Evolutionary conservation across 495 filamentous ascomycete species (phyloP).

Genomic region (Haplographium delicatum): DNA sequence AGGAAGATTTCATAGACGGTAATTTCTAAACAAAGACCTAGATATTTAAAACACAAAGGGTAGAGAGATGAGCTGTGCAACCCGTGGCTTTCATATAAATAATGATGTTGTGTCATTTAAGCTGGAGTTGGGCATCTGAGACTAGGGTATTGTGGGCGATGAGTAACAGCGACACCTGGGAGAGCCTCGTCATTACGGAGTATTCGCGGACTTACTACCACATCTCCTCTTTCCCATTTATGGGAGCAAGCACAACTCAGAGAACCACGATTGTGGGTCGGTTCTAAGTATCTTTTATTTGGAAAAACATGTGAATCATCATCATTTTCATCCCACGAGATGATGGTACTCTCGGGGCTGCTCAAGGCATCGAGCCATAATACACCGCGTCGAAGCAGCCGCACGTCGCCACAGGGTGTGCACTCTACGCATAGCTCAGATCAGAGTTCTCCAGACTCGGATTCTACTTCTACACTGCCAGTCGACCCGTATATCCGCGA

Average conservation of each 20-base stretch:
- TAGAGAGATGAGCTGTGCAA: no score
- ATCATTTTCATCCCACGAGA: slow-evolving; percentile 14
- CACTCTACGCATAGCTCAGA: slow-evolving; percentile 3
- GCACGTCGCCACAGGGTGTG: slow-evolving; percentile 4
- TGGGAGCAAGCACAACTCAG: not conserved
- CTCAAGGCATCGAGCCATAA: slow-evolving; percentile 19
- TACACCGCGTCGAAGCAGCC: slow-evolving; percentile 10
- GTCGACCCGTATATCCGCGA: slow-evolving; percentile 38
- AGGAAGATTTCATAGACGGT: no score
- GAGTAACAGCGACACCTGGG: no score
- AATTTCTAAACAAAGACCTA: no score
- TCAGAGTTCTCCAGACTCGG: slow-evolving; percentile 13
- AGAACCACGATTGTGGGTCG: not conserved
- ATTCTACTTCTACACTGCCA: slow-evolving; percentile 13
- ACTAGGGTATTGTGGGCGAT: no score
- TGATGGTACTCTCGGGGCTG: slow-evolving; percentile 26
- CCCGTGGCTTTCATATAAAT: no score
- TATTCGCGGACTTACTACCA: no score
- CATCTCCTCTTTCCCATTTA: not conserved
- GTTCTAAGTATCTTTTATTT: not conserved
- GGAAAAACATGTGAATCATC: slow-evolving; percentile 1
- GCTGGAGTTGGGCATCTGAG: no score
- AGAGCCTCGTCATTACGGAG: no score
- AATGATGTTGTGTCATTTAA: no score
- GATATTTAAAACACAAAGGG: no score